phyloP scores from a whole-genome alignment of 208 protist genomes.

The Angomonas ambiguus region DNA sequence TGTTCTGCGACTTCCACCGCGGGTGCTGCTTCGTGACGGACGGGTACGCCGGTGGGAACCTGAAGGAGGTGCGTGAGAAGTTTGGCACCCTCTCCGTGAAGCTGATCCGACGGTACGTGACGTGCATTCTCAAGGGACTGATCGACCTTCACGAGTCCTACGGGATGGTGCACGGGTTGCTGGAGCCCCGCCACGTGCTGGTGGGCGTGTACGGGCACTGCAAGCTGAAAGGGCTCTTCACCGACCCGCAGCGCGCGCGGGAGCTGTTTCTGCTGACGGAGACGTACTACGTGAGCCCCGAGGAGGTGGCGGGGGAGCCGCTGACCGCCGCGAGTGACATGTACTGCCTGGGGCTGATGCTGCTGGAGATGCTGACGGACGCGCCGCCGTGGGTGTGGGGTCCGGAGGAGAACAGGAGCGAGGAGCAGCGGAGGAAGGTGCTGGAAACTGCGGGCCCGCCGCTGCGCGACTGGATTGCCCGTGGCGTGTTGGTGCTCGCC shows the following conservation, averaged over 20 bases:
- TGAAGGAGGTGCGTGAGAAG: conserved; percentile 18
- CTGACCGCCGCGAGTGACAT: conserved; percentile 55
- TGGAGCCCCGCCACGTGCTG: conserved; percentile 62
- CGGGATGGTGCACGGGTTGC: conserved; percentile 49
- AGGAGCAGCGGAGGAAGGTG: conserved; percentile 10
- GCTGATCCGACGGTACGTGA: conserved; percentile 31
- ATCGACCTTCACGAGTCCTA: conserved; percentile 40
- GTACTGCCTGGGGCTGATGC: conserved; percentile 44
- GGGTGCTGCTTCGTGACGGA: conserved; percentile 19
- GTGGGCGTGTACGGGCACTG: conserved; percentile 49
- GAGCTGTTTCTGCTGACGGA: conserved; percentile 21
- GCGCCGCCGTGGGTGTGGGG: conserved; percentile 32
- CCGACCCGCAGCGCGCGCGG: conserved; percentile 4
- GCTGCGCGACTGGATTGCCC: conserved; percentile 9
- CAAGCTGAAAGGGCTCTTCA: conserved; percentile 54
- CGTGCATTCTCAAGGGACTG: conserved; percentile 39
- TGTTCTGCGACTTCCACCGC: conserved; percentile 13
- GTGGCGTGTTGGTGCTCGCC: not conserved
- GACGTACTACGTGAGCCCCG: conserved; percentile 58
- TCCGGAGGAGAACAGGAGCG: conserved; percentile 9
- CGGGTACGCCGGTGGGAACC: conserved; percentile 31
- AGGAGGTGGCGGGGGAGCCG: conserved; percentile 36
- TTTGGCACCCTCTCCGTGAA: conserved; percentile 20
- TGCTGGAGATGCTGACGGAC: conserved; percentile 40
- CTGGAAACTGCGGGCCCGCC: conserved; percentile 14